Conservation (phyloP, 345 rosid species). For the sweet orange (Citrus sinensis) region DVS_A1.0 CM039165.1:30202001-30202500, state of each 20-base stretch:
- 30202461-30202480: constrained; percentile 77
- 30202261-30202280: constrained; percentile 43
- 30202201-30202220: constrained; percentile 76
- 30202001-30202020: constrained; percentile 7
- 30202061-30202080: constrained; percentile 33
- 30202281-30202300: constrained; percentile 51
- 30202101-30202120: constrained; percentile 59
- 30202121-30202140: constrained; percentile 49
- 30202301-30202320: constrained; percentile 68
- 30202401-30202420: constrained; percentile 43
- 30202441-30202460: constrained; percentile 60
- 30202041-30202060: constrained; percentile 32
- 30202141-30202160: constrained; percentile 63
- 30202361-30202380: constrained; percentile 57
- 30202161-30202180: constrained; percentile 68
- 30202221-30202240: constrained; percentile 55
- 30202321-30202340: constrained; percentile 71
- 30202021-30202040: constrained; percentile 20
- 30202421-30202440: constrained; percentile 43
- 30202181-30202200: constrained; percentile 62
- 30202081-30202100: constrained; percentile 39
- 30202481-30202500: constrained; percentile 81
- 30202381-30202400: constrained; percentile 47
- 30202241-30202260: constrained; percentile 50
- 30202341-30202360: constrained; percentile 64